A percentile compares a stretch with the other conserved stretches of the same genome.
phyloP scores from a whole-genome alignment of 2,329 filamentous ascomycete species.

The Ascochyta clinopodiicola region DNA sequence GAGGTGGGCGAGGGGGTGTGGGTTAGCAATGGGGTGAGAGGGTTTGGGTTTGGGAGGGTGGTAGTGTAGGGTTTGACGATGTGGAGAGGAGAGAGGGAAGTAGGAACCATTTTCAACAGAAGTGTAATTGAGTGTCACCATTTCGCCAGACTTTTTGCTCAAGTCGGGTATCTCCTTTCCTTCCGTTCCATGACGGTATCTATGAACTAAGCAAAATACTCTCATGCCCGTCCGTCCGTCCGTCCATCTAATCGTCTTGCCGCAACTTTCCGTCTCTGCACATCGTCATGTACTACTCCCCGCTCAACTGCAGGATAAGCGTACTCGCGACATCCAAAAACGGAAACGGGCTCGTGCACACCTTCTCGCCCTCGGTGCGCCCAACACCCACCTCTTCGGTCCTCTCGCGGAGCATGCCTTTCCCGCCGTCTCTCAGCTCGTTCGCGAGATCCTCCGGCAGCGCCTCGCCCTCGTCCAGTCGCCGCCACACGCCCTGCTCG shows the following conservation, averaged over 20 bases:
- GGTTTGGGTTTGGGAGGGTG: constrained; percentile 62
- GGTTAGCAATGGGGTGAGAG: constrained; percentile 87
- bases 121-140: background rate
- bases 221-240: background rate
- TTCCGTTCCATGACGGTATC: background rate
- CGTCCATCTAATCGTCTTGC: background rate
- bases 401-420: constrained; percentile 46
- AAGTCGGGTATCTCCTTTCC: background rate
- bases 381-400: constrained; percentile 55
- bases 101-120: no score
- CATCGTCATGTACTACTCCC: constrained; percentile 28
- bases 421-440: constrained; percentile 40
- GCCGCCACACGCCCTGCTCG: constrained; percentile 43
- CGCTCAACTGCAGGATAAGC: constrained; percentile 82
- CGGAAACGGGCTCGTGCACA: constrained; percentile 92
- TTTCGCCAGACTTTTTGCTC: background rate
- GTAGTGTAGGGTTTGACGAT: constrained; percentile 21
- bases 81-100: background rate
- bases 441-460: constrained; percentile 38
- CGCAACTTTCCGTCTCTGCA: background rate
- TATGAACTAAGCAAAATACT: background rate
- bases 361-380: constrained; percentile 78
- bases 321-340: constrained; percentile 93
- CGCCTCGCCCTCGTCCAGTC: constrained; percentile 41
- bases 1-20: constrained; percentile 79